phyloP scores from a whole-genome alignment of 2,329 filamentous ascomycete species.

The Penicillium sp. region DNA sequence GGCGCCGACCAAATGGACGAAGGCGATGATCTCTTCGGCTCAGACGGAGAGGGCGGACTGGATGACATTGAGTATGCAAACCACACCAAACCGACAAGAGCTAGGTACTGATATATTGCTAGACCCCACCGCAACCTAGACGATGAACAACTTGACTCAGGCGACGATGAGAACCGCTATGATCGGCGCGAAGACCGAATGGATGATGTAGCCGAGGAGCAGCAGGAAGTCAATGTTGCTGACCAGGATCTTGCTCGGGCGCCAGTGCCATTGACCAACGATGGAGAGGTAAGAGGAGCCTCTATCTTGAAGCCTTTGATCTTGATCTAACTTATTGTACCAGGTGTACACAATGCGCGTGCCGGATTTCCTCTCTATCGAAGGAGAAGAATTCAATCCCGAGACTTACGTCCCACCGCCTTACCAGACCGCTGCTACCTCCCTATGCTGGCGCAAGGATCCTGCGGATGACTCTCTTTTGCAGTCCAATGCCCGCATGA shows the following conservation, averaged over 20 bases:
- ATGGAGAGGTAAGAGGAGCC: constrained; percentile 36
- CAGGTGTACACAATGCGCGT: constrained; percentile 63
- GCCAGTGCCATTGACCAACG: constrained; percentile 52
- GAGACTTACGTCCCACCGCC: constrained; percentile 61
- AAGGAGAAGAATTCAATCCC: constrained; percentile 60
- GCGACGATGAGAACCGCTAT: constrained; percentile 57
- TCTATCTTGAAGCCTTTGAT: not conserved
- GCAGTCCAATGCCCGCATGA: constrained; percentile 64
- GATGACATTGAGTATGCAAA: constrained; percentile 33
- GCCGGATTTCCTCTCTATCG: constrained; percentile 61
- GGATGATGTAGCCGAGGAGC: constrained; percentile 44
- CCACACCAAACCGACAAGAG: not conserved
- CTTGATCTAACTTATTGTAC: constrained; percentile 6
- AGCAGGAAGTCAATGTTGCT: constrained; percentile 51
- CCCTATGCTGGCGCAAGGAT: constrained; percentile 64
- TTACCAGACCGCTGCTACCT: constrained; percentile 63
- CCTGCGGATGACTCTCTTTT: constrained; percentile 56
- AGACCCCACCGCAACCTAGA: constrained; percentile 51
- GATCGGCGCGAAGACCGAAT: constrained; percentile 51
- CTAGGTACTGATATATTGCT: not conserved
- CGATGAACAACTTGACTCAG: constrained; percentile 62
- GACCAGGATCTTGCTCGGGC: constrained; percentile 58
- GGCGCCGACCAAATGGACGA: constrained; percentile 31
- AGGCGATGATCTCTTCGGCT: constrained; percentile 48
- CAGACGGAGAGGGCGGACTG: constrained; percentile 42